Conservation (phyloP, 306 rosid genomes). For the Amphicarpaea edgeworthii region DNA sequence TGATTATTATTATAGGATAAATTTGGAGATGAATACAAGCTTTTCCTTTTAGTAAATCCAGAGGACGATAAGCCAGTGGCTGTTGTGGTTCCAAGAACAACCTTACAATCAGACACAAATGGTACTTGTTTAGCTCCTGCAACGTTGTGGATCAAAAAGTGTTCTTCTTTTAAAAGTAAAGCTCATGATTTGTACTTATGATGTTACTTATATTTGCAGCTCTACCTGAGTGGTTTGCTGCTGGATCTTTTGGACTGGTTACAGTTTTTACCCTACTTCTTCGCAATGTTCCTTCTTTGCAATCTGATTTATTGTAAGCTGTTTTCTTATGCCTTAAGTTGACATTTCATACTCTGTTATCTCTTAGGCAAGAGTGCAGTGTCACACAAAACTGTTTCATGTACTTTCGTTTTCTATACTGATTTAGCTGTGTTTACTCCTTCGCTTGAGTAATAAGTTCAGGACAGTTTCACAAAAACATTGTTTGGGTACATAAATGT, state of each 20-base stretch:
- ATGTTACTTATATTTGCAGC: constrained; percentile 60
- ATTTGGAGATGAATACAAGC: constrained; percentile 83
- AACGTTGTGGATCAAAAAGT: constrained; percentile 4
- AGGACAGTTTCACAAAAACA: constrained; percentile 29
- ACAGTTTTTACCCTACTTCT: constrained; percentile 88
- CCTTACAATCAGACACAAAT: constrained; percentile 92
- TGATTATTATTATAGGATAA: constrained; percentile 63
- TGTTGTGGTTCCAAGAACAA: constrained; percentile 86
- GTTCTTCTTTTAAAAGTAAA: neutral
- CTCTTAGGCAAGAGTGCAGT: constrained; percentile 18
- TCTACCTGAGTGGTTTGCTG: constrained; percentile 96
- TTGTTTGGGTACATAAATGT: constrained; percentile 2
- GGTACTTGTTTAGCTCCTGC: constrained; percentile 58
- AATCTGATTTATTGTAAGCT: constrained; percentile 82
- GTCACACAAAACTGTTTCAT: constrained; percentile 11
- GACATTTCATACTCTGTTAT: constrained; percentile 17
- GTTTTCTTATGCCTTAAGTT: constrained; percentile 34
- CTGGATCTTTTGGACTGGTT: constrained; percentile 91
- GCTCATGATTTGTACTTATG: constrained; percentile 30
- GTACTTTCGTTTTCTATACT: constrained; percentile 31
- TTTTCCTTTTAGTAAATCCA: constrained; percentile 90
- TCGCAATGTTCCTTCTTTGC: constrained; percentile 92
- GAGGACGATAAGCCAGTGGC: constrained; percentile 99
- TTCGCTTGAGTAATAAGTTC: constrained; percentile 23
- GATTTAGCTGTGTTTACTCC: constrained; percentile 32